These are phyloP conservation scores for Pistacia atlantica DNA, from an alignment of 345 rosid species.

Conservation along the genomic window DNA sequence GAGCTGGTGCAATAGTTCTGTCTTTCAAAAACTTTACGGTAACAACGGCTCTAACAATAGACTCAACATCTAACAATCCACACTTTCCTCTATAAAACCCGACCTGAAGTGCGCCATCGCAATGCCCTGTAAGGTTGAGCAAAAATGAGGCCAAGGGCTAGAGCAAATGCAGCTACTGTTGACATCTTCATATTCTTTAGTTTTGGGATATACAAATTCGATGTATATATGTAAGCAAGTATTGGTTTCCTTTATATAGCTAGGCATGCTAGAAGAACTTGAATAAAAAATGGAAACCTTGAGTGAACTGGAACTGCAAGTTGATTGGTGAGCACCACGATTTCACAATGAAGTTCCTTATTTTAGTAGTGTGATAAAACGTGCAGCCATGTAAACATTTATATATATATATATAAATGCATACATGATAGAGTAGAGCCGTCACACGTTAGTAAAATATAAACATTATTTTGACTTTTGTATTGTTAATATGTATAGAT, in stretches of 20 bases:
- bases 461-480: no score
- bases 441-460: no score
- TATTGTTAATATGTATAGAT: no score
- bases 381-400: background rate
- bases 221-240: background rate
- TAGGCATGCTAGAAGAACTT: background rate
- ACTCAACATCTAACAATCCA: constrained; percentile 33
- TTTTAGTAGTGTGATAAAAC: background rate
- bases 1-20: constrained; percentile 37
- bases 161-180: constrained; percentile 22
- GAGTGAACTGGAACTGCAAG: background rate
- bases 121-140: constrained; percentile 35
- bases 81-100: constrained; percentile 44
- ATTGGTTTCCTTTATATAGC: background rate
- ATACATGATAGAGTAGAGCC: no score
- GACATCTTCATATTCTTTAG: constrained; percentile 15
- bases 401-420: no score
- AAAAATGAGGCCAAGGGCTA: constrained; percentile 28
- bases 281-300: background rate
- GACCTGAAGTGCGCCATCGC: constrained; percentile 35
- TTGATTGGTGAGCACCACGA: no score
- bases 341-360: no score
- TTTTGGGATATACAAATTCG: background rate
- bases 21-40: background rate
- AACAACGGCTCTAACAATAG: constrained; percentile 30